Base-by-base conservation (phyloP, 495 filamentous ascomycete species). In the Hypomontagnella submonticulosa region DNA sequence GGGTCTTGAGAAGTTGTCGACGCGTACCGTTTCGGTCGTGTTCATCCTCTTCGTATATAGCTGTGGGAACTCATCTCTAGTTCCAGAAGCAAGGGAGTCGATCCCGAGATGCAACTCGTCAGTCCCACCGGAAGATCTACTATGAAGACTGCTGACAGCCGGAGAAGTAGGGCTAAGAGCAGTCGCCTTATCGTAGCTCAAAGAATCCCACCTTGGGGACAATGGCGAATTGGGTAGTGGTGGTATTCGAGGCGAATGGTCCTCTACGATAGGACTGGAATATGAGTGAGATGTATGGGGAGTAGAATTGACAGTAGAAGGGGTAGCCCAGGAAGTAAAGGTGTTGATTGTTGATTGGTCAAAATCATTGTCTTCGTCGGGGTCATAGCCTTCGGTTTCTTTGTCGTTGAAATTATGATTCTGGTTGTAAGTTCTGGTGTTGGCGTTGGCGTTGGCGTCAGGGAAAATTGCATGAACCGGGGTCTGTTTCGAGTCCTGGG, bases 1-100 rank as follows among this genome's bases (percentile, higher is more conserved):
- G 40, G 81, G 81, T 37, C 84, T 77, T 1, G 82, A 83, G 63
- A 85, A 84, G 63, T 84, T 85, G 61, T 84, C 83, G 50, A 81
- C 74, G 52, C 52, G 47, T 33, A 63, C 63, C 16, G 69, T 66
- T 42, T 76, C 71, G 36, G 60, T 40, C 12, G 73, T 58, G 23
- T 64, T 75, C 40, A 70, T 51, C 44, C 59, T 70, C 27, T 66
- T 70, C 16, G 57, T 64, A 4, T 72, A 60, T 5, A 72, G 63
- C 20, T 38, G 19, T 8, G 72, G 60, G 18, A 67, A 69, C 37
- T 75, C 73, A 66, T 79, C 55, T 62, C 72, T 71, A 13, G 49
- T 43, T 34, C 61, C 60, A n/a, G 62, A 67, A 15, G 61, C 49
- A 16, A 67, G 19, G 38, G 67, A 68, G 48, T 66, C 60, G 15